phyloP scores from a whole-genome alignment of 106 monocot species.

The Phalaenopsis aphrodite region DNA sequence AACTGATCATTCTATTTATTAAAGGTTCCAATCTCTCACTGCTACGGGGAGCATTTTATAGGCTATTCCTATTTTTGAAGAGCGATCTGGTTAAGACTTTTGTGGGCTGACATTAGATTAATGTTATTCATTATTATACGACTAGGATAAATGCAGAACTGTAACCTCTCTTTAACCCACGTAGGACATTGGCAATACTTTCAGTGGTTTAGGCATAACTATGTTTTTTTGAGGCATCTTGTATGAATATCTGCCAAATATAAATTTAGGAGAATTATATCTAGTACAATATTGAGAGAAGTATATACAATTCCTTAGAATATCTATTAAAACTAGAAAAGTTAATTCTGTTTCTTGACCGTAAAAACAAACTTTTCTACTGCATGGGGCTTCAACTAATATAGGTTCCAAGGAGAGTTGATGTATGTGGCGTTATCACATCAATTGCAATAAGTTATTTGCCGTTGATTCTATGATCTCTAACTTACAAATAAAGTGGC shows the following conservation, averaged over 20 bases:
- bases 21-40: too few species aligned
- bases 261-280: not conserved
- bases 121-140: too few species aligned
- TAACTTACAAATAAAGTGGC: not conserved
- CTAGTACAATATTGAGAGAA: not conserved
- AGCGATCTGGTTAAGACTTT: too few species aligned
- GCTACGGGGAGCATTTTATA: too few species aligned
- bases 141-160: too few species aligned
- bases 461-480: not conserved
- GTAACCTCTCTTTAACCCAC: too few species aligned
- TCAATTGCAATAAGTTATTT: not conserved
- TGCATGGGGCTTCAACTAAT: not conserved
- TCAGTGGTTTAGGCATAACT: not conserved
- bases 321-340: not conserved
- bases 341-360: not conserved
- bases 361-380: not conserved
- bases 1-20: too few species aligned
- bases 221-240: not conserved
- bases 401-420: not conserved
- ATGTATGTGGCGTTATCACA: not conserved
- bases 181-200: not conserved
- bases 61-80: too few species aligned
- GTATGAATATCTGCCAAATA: not conserved
- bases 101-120: too few species aligned
- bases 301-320: not conserved